These are phyloP conservation scores for Kluyveromyces marxianus DNA, from an alignment of 1,139 yeast genomes.

Conservation along the genomic window DNA sequence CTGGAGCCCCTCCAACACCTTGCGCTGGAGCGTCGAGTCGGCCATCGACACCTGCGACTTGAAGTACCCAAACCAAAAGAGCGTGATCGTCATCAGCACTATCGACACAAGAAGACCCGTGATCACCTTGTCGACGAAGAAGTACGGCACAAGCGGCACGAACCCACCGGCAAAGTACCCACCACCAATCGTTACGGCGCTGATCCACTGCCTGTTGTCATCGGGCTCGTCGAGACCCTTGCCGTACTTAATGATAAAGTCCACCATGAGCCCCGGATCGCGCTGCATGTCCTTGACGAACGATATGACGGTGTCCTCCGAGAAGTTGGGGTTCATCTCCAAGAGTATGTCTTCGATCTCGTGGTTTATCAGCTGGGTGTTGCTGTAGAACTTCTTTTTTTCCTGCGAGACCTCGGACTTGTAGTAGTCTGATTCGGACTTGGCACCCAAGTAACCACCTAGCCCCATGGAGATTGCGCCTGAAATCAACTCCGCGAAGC, in stretches of 20 bases:
- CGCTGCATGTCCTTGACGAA: constrained; percentile 64
- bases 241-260: constrained; percentile 68
- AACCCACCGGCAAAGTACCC: constrained; percentile 75
- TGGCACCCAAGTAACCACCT: constrained; percentile 77
- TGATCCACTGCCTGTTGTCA: constrained; percentile 66
- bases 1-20: constrained; percentile 73
- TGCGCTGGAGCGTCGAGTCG: constrained; percentile 51
- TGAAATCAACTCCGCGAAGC: constrained; percentile 74
- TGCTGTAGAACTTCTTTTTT: constrained; percentile 58
- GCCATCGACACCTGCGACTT: constrained; percentile 85
- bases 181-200: constrained; percentile 69
- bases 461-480: constrained; percentile 85
- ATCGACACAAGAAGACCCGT: constrained; percentile 73
- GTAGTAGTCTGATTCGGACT: constrained; percentile 69
- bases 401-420: constrained; percentile 63
- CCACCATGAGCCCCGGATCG: constrained; percentile 62
- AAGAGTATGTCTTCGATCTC: constrained; percentile 68
- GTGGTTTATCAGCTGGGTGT: constrained; percentile 47
- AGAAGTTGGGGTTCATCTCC: constrained; percentile 48
- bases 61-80: constrained; percentile 78
- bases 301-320: constrained; percentile 55
- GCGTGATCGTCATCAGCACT: constrained; percentile 73
- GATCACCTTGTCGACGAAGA: constrained; percentile 65
- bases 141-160: constrained; percentile 69
- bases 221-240: constrained; percentile 80